These are phyloP conservation scores for Fennellomyces sp. DNA, from an alignment of 371 early-diverging fungal genomes.

Conservation along the genomic window DNA sequence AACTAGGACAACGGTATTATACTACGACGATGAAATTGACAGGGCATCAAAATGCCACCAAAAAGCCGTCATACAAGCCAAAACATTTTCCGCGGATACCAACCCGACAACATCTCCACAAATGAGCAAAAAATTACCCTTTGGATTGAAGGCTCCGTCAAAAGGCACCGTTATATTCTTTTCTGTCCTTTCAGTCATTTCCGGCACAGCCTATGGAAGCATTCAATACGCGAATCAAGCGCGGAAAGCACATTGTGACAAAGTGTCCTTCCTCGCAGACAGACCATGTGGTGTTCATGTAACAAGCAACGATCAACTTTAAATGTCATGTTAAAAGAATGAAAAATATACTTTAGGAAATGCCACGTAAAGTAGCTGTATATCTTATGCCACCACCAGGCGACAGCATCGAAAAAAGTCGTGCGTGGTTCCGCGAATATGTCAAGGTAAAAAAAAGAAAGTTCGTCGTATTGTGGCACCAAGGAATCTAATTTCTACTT, in stretches of 20 bases:
- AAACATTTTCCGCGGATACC: not conserved
- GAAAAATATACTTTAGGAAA: constrained; percentile 36
- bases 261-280: constrained; percentile 60
- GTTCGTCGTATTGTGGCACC: not conserved
- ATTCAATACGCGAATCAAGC: constrained; percentile 53
- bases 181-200: constrained; percentile 46
- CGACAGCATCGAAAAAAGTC: constrained; percentile 69
- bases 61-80: too few relatives aligned
- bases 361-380: constrained; percentile 68
- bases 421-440: constrained; percentile 67
- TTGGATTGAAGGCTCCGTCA: constrained; percentile 52
- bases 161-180: constrained; percentile 62
- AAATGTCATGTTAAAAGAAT: not conserved
- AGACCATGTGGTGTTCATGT: constrained; percentile 62
- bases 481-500: not conserved
- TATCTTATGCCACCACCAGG: constrained; percentile 70
- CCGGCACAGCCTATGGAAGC: constrained; percentile 57
- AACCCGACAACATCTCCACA: not conserved
- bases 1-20: too few relatives aligned
- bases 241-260: constrained; percentile 45
- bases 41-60: too few relatives aligned
- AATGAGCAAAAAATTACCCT: constrained; percentile 35
- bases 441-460: constrained; percentile 56
- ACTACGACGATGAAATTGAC: too few relatives aligned
- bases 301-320: constrained; percentile 8